Base-by-base conservation (phyloP, 2,329 filamentous ascomycete genomes). In the Ascochyta pisi region DNA sequence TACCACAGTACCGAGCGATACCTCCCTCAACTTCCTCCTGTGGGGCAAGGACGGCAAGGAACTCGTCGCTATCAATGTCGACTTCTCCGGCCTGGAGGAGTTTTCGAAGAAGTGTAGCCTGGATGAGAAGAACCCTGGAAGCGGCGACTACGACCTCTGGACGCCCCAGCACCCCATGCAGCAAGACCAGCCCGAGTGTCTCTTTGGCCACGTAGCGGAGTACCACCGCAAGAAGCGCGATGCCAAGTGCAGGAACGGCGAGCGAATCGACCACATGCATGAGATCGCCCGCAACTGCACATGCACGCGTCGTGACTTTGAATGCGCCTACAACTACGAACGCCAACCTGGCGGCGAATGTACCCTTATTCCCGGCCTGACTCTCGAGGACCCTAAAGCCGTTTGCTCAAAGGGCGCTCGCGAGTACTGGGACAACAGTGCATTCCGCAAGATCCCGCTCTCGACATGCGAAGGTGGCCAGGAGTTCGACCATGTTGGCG, bases 241-340 rank as follows among this genome's bases (percentile, higher is more conserved):
- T 15, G 82, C 83, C 19, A 79, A 89, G 43, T 99, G 95, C 80
- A 96, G 88, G 81, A 97, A 96, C 68, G 87, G 89, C 47, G 84
- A 85, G 73, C 84, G 83, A 60, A 84, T 96, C 57, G 71, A 78
- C 19, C 67, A 72, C 61, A 81, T 94, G 24, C 89, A 93, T 76
- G 83, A 84, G 63, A 87, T 91, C 63, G 79, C 79, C 16, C 78
- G 84, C 61, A 92, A 96, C 74, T 99, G 95, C 81, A 82, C 85
- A 56, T 99, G 95, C 78, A 90, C 86, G 8, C 84, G 92, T 48
- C 84, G 86, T 55, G 95, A 99, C 77, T 99, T 89, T 73, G 95
- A 99, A 83, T 99, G 91, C 77, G 94, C 96, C 73, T 99, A 92
- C 82, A 99, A 99, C 77, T 99, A 86, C 76, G 88, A 98, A 73